phyloP scores from a whole-genome alignment of 78 protist genomes.

The Dictyostelium discoideum region DNA sequence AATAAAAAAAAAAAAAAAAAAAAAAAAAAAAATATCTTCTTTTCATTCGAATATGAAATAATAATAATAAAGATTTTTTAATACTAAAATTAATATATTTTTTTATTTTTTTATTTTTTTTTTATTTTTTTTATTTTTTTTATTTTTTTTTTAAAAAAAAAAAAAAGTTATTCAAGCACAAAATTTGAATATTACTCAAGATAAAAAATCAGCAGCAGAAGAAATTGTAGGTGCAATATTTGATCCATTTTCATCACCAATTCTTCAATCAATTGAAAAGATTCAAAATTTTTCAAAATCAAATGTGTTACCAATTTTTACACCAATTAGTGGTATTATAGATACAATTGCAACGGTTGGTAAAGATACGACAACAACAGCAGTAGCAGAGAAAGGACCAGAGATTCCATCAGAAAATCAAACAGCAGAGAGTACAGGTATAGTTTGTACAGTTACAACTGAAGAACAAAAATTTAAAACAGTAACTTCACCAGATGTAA shows the following conservation, averaged over 20 bases:
- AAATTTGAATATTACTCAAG: constrained; percentile 49
- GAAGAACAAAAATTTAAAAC: constrained; percentile 32
- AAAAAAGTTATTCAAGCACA: constrained; percentile 57
- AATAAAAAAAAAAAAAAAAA: neutral
- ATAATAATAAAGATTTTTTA: too few relatives aligned
- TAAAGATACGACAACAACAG: neutral
- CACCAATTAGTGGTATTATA: constrained; percentile 16
- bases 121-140: neutral
- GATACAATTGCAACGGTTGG: neutral
- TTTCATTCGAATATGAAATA: too few relatives aligned
- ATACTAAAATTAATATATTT: too few relatives aligned
- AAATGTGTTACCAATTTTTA: constrained; percentile 59
- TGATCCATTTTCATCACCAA: constrained; percentile 35
- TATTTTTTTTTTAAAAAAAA: neutral
- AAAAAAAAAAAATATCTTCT: too few relatives aligned
- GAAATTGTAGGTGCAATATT: constrained; percentile 50
- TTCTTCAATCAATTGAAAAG: constrained; percentile 45
- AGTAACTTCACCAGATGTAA: neutral
- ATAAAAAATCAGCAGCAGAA: constrained; percentile 23
- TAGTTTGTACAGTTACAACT: constrained; percentile 3
- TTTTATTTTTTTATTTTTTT: neutral
- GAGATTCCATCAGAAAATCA: neutral
- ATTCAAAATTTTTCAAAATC: constrained; percentile 45
- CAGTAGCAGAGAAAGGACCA: neutral
- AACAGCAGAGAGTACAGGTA: constrained; percentile 3